Evolutionary conservation across 352 stramenopile species (phyloP).

Genomic region (Globisporangium lucens): DNA sequence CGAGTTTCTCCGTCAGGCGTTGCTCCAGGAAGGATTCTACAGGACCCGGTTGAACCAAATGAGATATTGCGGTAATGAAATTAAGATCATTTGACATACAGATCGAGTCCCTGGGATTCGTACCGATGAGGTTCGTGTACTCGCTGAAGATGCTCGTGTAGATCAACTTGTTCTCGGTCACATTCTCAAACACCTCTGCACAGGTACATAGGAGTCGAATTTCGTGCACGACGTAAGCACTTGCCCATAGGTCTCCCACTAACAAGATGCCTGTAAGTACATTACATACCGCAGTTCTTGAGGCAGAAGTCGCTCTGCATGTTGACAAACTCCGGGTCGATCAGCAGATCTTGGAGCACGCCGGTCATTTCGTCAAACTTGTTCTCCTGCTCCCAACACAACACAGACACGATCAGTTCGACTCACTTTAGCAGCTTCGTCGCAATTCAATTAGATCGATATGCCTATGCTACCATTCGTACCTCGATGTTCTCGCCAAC

Average conservation of each 20-base stretch:
- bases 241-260: not conserved
- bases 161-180: constrained; percentile 81
- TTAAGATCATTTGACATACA: not conserved
- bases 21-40: constrained; percentile 70
- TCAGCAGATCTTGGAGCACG: constrained; percentile 73
- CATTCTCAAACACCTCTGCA: constrained; percentile 79
- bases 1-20: constrained; percentile 57
- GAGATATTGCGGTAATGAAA: not conserved
- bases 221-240: not conserved
- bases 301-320: constrained; percentile 77
- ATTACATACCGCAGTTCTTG: constrained; percentile 64
- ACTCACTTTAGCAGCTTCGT: not conserved
- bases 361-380: constrained; percentile 84
- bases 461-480: not conserved
- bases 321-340: constrained; percentile 75
- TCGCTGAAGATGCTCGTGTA: constrained; percentile 81
- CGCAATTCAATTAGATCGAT: not conserved
- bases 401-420: not conserved
- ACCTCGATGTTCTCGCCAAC: constrained; percentile 67
- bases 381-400: constrained; percentile 28
- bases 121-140: constrained; percentile 79
- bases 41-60: not conserved
- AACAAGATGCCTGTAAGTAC: not conserved
- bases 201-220: not conserved
- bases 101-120: not conserved